Evolutionary conservation across 441 rosid genomes (phyloP).

Genomic region (Codiaeum variegatum): DNA sequence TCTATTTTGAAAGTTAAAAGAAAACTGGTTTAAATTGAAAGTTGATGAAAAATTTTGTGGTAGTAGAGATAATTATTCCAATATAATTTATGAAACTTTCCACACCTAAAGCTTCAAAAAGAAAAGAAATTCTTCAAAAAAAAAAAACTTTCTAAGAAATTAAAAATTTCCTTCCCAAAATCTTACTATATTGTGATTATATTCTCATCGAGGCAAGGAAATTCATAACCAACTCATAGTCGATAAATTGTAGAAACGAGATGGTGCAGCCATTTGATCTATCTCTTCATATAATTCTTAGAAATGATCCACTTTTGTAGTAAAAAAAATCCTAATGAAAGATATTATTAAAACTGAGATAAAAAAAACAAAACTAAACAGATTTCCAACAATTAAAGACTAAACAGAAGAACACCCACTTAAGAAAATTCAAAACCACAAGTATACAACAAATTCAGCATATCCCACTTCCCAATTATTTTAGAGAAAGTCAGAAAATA

Average conservation of each 20-base stretch:
- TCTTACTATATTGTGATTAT: not conserved
- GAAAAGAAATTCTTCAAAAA: too few species aligned
- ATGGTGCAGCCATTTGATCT: not conserved
- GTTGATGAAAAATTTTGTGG: too few species aligned
- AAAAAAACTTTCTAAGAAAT: too few species aligned
- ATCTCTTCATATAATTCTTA: not conserved
- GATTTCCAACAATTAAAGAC: not conserved
- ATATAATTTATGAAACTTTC: not conserved
- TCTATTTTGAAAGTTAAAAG: too few species aligned
- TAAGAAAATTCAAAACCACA: not conserved
- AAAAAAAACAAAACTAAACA: not conserved
- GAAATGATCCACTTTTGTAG: not conserved
- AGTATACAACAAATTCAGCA: not conserved
- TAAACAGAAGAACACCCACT: conserved; percentile 7
- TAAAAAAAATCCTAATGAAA: not conserved
- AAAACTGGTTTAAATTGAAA: too few species aligned
- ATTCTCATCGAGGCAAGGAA: not conserved
- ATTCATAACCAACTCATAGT: not conserved
- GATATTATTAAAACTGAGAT: not conserved
- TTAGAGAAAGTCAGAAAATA: not conserved
- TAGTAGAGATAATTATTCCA: too few species aligned
- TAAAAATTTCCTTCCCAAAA: not conserved
- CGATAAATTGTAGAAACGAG: not conserved
- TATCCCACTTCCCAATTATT: not conserved
- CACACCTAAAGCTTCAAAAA: too few species aligned